Base-by-base conservation (phyloP, 768 basidiomycete genomes). In the Holtermannia corniformis region DNA sequence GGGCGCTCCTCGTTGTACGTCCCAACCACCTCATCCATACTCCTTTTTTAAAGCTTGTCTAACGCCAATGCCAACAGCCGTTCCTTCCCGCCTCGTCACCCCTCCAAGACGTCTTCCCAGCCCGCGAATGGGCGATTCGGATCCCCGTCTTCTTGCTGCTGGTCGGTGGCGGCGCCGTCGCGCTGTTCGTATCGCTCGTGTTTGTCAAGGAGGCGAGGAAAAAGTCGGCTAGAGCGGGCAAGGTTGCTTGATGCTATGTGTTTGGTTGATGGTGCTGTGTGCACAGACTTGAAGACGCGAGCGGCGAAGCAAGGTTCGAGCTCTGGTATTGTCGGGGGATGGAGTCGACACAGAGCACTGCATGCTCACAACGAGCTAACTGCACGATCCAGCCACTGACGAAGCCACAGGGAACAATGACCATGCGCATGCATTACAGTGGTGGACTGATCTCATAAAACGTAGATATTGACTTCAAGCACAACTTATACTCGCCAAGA, bases 111-210 rank as follows among this genome's bases (percentile, higher is more conserved):
- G 82, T 80, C 73, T 96, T 97, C 70, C 93, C 88, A 0, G 68
- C 86, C 4, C 78, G 92, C 46, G 89, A 95, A 76, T 96, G 91
- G 89, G 92, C 89, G 10, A 77, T 96, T 47, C 81, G 86, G 19
- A 70, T 96, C 44, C 91, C 92, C 37, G 84, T 86, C 2, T 80
- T 88, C 70, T 75, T 92, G 47, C 79, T 97, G 5, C 77, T 91
- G 4, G 65, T 85, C 7, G 92, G 91, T 4, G 74, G 95, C 32
- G 77, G 82, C n/a, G 83, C 78, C 11, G 84, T 96, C 40, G 87
- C 86, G 11, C 64, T 78, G 37, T 89, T 95, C 72, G 73, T 93
- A n/a, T 86, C 84, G 3, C 76, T 73, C 10, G 88, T 89, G 3
- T 76, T 87, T 51, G 70, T 83, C 50, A 82, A 81, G 64, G 87